Evolutionary conservation across 768 basidiomycete species (phyloP), one percentile per base, ranked within the genome.

Genomic region (Boletellus ananiceps): DNA sequence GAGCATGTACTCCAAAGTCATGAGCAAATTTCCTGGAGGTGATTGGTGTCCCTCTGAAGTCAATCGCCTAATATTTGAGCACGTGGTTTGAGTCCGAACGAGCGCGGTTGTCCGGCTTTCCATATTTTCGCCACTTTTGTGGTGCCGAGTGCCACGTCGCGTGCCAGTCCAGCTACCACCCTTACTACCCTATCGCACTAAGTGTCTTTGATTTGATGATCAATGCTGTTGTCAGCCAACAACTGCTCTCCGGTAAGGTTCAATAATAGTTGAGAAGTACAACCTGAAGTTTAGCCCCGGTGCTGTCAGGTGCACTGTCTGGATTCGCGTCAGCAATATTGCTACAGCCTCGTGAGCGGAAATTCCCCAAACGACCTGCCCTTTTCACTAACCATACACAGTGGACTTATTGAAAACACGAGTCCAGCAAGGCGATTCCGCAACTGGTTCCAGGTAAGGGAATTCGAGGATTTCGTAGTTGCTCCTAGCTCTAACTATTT

Each of bases 321-420:
- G 89, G 89, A 35, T 78, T 92, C 44, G 77, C 83, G 13, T 86
- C 88, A 7, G 85, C 85, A 11, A 58, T 88, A 57, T 76, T 76
- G 54, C 77, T 92, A 12, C 89, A 92, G 59, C 89, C 89, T 47
- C 81, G 88, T 89, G 57, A 69, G 81, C 61, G 11, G 21, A 9
- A 2, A 29, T 25, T 7, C 2, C 36, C 15, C 38, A 19, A 18
- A 13, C 21, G 4, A 27, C 27, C 23, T 29, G 5, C 29, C 36
- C 21, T 40, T 29, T 35, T 18, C 25, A 43, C 50, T 42, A 6
- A 49, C 13, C 16, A 4, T 15, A 32, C 15, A 15, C 38, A 91
- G 88, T 95, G 56, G 93, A 96, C 70, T 73, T 95, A 19, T 68
- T 96, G 57, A 96, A 96, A 70, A 95, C 93, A n/a, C 79, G 93